Conservation (phyloP, 768 basidiomycete genomes). For the Clitopilus hobsonii region DNA sequence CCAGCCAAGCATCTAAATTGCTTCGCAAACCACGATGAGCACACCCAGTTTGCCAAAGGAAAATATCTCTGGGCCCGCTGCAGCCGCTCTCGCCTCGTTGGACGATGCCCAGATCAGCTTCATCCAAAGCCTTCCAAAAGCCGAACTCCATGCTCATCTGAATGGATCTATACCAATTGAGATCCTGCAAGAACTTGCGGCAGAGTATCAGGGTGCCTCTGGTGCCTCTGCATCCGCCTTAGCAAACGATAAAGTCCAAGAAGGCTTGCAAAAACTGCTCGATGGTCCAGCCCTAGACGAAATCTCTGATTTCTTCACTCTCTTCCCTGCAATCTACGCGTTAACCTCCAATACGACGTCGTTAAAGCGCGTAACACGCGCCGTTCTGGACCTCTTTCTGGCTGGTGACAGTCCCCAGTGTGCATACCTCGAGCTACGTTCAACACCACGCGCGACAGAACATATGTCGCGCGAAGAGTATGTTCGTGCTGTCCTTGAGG, state of each 20-base stretch:
- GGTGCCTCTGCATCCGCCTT: conserved; percentile 3
- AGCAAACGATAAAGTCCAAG: conserved; percentile 22
- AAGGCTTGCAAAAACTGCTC: conserved; percentile 33
- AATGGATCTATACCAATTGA: conserved; percentile 78
- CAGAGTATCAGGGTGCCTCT: conserved; percentile 24
- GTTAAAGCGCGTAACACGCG: conserved; percentile 51
- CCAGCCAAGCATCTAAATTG: not conserved
- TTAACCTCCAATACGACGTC: conserved; percentile 59
- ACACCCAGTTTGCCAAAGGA: no score
- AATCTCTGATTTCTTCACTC: conserved; percentile 66
- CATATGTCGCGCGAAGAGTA: conserved; percentile 60
- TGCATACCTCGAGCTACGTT: conserved; percentile 77
- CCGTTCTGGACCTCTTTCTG: conserved; percentile 66
- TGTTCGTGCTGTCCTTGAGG: conserved; percentile 58
- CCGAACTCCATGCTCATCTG: conserved; percentile 82
- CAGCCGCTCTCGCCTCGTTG: conserved; percentile 51
- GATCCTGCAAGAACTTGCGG: conserved; percentile 58
- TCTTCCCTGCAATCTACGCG: conserved; percentile 79
- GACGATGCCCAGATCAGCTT: conserved; percentile 48
- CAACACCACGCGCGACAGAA: conserved; percentile 59
- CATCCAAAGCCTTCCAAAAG: conserved; percentile 64
- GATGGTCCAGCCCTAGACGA: conserved; percentile 41
- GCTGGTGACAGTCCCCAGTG: conserved; percentile 47
- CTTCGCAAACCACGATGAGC: not conserved
- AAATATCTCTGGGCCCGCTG: conserved; percentile 37